Evolutionary conservation across 176 grass and related monocot species (phyloP), one percentile per base, ranked within the genome.

Genomic region (Panicum miliaceum): DNA sequence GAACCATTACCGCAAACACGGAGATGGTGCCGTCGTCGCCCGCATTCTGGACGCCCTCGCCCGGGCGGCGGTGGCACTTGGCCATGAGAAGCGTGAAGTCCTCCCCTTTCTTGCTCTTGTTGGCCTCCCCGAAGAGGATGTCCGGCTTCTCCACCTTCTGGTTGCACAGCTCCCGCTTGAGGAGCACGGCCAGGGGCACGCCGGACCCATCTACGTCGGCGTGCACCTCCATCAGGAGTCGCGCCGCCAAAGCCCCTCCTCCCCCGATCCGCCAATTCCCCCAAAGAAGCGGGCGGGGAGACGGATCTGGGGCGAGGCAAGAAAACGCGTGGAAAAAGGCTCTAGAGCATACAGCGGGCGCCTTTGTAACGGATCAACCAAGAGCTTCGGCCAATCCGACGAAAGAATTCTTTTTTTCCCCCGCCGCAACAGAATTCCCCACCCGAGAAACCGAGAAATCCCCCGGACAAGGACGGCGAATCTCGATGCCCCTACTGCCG

Each of bases 71-170:
- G 74, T 74, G 81, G 90, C 88, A 90, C 37, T 90, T 89, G 63
- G 78, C 48, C 82, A 63, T 61, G n/a, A 92, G 50, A 20, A 99
- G 74, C 41, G 93, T 94, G 89, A 99, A 92, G 81, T 99, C 96
- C 84, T 99, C 93, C 70, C 93, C 91, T 88, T 99, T 99, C 93
- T 94, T 99, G 75, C 88, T 96, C 83, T 94, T 90, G 86, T 53
- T 63, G n/a, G 91, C 93, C 85, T 99, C 71, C 56, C 93, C 91
- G 47, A 89, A 92, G 75, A 96, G 73, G 54, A 99, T 80, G 81
- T 96, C 93, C 67, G 96, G 96, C 71, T 85, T 94, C 93, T 99
- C 96, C 69, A 76, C 87, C 86, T 85, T 93, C 93, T 96, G 91
- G 84, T 92, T 92, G 64, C 86, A 94, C 75, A 96, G 84, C 84